Evolutionary conservation across 2,329 filamentous ascomycete species (phyloP), one percentile per base, ranked within the genome.

Genomic region (Rhynchosporium agropyri): DNA sequence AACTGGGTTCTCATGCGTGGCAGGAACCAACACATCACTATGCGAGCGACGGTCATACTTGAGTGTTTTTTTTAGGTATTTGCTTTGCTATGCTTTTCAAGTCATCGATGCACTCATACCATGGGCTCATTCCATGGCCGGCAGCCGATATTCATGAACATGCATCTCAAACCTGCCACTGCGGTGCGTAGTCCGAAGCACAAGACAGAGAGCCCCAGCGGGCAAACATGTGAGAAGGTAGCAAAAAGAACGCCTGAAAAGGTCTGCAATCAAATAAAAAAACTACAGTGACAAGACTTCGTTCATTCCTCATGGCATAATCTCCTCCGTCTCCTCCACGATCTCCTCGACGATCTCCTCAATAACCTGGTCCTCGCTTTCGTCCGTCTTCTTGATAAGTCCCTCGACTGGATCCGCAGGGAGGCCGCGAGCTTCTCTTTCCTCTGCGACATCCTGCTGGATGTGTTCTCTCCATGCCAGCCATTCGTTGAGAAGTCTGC

Each of bases 261-360:
- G 26, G 33, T 33, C 45, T 20, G 48, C 50, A 55, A 63, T 48
- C 13, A 38, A 40, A 59, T n/a, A 42, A 28, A 59, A 49, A 59
- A 40, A 55, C 49, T 63, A 63, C 57, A 60, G 20, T 55, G 60
- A 29, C n/a, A 53, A 43, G 43, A 43, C 57, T 15, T 38, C 45
- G 43, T 43, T 29, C 26, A 15, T 31, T 43, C 33, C 58, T 70
- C 58, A 71, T 29, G 65, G 42, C 63, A 75, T 66, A 61, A 91
- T 81, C 79, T 98, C 95, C 82, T 98, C 95, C 63, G 82, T 89
- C 79, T 97, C 93, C 71, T 85, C 88, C 67, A 91, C 78, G 71
- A 89, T 94, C 80, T 97, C 93, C 71, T 85, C 88, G 67, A 90
- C 78, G 71, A 89, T 94, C 80, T 94, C 90, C 79, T 98, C 95